A percentile compares a stretch with the other conserved stretches of the same genome.
These are phyloP conservation scores for Oryza glumipatula DNA, from an alignment of 176 grass and related monocot genomes.

Conservation along the genomic window DNA sequence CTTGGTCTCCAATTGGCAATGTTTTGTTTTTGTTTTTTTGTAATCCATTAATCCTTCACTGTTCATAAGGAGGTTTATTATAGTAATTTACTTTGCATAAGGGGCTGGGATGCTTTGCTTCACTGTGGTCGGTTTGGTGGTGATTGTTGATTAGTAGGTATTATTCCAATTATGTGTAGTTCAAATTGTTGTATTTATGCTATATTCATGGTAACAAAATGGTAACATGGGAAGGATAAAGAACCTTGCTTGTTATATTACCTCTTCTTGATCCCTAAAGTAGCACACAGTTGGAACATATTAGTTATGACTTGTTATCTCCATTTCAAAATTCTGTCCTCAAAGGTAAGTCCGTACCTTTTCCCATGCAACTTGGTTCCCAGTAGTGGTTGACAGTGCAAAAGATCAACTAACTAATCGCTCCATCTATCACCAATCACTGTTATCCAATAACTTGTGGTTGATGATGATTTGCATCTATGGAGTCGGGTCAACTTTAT, in stretches of 20 bases:
- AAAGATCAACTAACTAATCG: slow-evolving; percentile 19
- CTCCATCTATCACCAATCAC: neutral
- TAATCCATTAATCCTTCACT: neutral
- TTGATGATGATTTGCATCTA: neutral
- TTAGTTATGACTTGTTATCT: neutral
- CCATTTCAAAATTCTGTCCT: neutral
- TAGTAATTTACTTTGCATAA: slow-evolving; percentile 13
- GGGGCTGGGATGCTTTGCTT: neutral
- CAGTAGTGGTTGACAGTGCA: slow-evolving; percentile 19
- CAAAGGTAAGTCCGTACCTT: neutral
- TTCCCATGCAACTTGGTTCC: neutral
- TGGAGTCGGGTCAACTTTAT: neutral
- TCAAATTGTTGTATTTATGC: neutral
- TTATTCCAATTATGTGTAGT: neutral
- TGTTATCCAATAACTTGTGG: neutral
- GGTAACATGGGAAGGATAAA: neutral
- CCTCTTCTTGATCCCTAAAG: neutral
- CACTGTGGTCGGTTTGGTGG: neutral
- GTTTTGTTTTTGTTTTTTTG: neutral
- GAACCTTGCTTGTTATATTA: neutral
- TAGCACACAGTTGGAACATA: neutral
- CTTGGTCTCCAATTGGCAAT: neutral
- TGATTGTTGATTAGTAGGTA: neutral
- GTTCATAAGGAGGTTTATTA: neutral
- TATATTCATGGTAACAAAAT: neutral